Percentiles rank a stretch among this genome's conserved stretches.
phyloP scores from a whole-genome alignment of 2,329 filamentous ascomycete species.

The Xylariaceae sp. region DNA sequence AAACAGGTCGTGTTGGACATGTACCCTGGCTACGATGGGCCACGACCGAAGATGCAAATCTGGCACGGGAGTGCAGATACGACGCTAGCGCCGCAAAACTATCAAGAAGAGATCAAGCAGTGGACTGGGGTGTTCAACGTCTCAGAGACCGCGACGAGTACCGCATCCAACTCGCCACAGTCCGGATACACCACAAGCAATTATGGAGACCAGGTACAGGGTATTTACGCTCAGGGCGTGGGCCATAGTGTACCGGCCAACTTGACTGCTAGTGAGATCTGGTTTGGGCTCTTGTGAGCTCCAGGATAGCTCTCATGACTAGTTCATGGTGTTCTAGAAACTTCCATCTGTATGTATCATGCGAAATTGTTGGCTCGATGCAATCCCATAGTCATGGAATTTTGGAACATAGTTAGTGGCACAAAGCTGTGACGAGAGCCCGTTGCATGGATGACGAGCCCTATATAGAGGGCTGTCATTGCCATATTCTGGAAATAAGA shows the following conservation, averaged over 20 bases:
- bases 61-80: conserved; percentile 53
- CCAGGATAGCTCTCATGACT: neutral
- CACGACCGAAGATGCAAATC: conserved; percentile 52
- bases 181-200: conserved; percentile 37
- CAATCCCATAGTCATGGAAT: too few species aligned
- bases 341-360: too few species aligned
- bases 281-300: conserved; percentile 26
- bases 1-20: conserved; percentile 41
- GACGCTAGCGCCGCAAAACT: conserved; percentile 50
- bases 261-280: conserved; percentile 30
- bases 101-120: conserved; percentile 55
- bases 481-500: neutral
- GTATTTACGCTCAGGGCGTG: conserved; percentile 33
- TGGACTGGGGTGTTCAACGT: conserved; percentile 49
- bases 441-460: neutral
- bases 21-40: conserved; percentile 48
- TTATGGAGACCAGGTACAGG: conserved; percentile 35
- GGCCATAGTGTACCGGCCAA: conserved; percentile 32
- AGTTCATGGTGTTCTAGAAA: too few species aligned
- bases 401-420: too few species aligned
- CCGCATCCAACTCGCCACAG: conserved; percentile 32
- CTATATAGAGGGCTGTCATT: neutral
- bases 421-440: too few species aligned
- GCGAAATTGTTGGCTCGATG: too few species aligned
- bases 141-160: conserved; percentile 26